Conservation (phyloP, 208 protist species). For the Leishmania mexicana region DNA sequence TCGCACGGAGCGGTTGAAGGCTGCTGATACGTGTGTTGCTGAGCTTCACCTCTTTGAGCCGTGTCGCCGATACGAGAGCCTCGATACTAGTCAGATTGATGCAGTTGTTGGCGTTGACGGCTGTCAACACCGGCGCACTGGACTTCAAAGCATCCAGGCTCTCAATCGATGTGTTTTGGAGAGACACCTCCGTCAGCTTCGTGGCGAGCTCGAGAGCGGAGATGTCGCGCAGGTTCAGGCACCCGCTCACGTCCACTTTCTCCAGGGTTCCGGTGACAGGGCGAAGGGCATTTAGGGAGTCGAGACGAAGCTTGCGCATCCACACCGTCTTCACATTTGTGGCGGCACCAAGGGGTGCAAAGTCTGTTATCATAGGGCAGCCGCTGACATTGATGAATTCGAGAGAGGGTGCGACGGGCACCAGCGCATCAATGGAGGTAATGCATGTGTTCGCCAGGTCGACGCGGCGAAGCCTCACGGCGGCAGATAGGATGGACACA, state of each 20-base stretch:
- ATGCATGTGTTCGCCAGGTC: constrained; percentile 8
- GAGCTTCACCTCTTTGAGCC: constrained; percentile 7
- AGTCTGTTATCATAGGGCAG: background rate
- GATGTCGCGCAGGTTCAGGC: constrained; percentile 16
- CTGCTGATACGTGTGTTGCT: background rate
- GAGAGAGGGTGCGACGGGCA: background rate
- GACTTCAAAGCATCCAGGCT: background rate
- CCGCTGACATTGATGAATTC: constrained; percentile 11
- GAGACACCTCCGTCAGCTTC: constrained; percentile 1
- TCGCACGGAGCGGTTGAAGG: background rate
- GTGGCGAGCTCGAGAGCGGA: constrained; percentile 1
- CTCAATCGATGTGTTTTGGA: constrained; percentile 1
- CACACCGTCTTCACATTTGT: background rate
- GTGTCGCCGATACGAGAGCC: background rate
- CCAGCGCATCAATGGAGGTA: constrained; percentile 1
- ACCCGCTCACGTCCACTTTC: constrained; percentile 7
- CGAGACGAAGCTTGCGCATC: background rate
- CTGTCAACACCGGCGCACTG: background rate
- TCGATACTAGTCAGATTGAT: constrained; percentile 11
- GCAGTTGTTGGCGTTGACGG: constrained; percentile 3
- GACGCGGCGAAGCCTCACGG: constrained; percentile 3
- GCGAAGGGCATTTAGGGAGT: background rate
- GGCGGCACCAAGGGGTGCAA: constrained; percentile 5
- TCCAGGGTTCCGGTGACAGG: background rate
- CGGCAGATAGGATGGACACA: background rate